phyloP scores from a whole-genome alignment of 805 yeast genomes.

The Nakazawaea molendinolei region DNA sequence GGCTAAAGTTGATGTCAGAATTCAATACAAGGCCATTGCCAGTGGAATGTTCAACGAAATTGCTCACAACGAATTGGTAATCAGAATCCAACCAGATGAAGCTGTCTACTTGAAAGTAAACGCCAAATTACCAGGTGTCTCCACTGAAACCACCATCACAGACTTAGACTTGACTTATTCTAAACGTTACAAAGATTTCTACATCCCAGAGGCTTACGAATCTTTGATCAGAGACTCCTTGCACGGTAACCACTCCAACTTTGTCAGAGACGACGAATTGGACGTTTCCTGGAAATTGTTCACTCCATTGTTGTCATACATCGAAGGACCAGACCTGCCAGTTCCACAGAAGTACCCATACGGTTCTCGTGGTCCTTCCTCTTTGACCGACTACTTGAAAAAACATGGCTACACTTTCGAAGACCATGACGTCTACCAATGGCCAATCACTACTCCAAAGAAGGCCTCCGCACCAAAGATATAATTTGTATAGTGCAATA shows the following conservation, averaged over 20 bases:
- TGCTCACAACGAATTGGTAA: constrained; percentile 87
- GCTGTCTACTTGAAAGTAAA: constrained; percentile 91
- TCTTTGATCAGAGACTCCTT: constrained; percentile 86
- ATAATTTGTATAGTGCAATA: too few species aligned
- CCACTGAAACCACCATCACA: constrained; percentile 74
- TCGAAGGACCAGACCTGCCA: constrained; percentile 70
- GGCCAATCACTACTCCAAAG: constrained; percentile 76
- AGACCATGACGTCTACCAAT: constrained; percentile 63
- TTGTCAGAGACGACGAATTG: constrained; percentile 96
- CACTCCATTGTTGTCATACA: constrained; percentile 79
- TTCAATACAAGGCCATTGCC: constrained; percentile 85
- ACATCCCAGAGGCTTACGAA: constrained; percentile 98
- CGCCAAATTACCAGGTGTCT: constrained; percentile 88
- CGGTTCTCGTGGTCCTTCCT: constrained; percentile 86
- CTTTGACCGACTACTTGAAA: constrained; percentile 52
- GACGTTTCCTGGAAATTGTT: constrained; percentile 90
- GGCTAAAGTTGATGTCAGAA: constrained; percentile 89
- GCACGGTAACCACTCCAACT: constrained; percentile 92
- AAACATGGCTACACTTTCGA: constrained; percentile 70
- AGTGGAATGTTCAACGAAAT: constrained; percentile 75
- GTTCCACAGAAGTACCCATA: constrained; percentile 68
- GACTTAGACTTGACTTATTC: constrained; percentile 87
- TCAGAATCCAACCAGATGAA: constrained; percentile 92
- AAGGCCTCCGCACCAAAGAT: constrained; percentile 10
- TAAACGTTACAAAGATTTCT: constrained; percentile 74